Evolutionary conservation across 2,329 filamentous ascomycete genomes (phyloP).

Genomic region (Sordariomycetes sp.): DNA sequence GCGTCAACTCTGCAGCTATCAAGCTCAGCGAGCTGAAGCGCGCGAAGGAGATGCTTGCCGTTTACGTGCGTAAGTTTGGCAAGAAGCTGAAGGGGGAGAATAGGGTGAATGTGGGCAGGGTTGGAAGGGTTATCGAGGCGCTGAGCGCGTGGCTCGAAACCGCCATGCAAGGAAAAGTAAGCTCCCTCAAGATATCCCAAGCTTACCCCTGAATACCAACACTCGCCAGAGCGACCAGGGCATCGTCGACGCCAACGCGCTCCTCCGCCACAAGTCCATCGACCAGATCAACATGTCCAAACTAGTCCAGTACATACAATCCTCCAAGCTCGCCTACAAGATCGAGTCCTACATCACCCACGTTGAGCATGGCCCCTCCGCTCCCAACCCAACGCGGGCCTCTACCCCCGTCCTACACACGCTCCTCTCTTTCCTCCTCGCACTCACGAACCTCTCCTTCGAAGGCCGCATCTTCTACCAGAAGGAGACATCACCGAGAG

Average conservation of each 20-base stretch:
- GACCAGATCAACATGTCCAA: conserved; percentile 95
- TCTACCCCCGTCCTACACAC: conserved; percentile 39
- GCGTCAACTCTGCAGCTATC: conserved; percentile 71
- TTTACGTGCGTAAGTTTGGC: conserved; percentile 79
- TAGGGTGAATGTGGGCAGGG: conserved; percentile 78
- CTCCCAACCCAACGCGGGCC: conserved; percentile 7
- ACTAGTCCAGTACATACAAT: conserved; percentile 73
- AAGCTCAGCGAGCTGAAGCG: conserved; percentile 58
- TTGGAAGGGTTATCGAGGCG: conserved; percentile 71
- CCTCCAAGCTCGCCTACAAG: conserved; percentile 87
- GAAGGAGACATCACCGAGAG: conserved; percentile 22
- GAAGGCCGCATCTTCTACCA: conserved; percentile 56
- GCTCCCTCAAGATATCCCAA: not conserved
- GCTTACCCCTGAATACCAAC: not conserved
- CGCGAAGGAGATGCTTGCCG: conserved; percentile 61
- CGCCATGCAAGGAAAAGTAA: conserved; percentile 33
- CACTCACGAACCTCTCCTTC: conserved; percentile 73
- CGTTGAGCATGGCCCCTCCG: conserved; percentile 29
- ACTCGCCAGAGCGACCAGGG: conserved; percentile 38
- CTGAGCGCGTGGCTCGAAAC: conserved; percentile 55
- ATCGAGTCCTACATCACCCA: conserved; percentile 76
- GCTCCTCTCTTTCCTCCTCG: conserved; percentile 52
- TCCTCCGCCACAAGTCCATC: conserved; percentile 73
- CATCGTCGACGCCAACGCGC: conserved; percentile 53
- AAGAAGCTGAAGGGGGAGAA: conserved; percentile 85